Base-by-base conservation (phyloP, 2,329 filamentous ascomycete genomes). In the Alternaria dauci region DNA sequence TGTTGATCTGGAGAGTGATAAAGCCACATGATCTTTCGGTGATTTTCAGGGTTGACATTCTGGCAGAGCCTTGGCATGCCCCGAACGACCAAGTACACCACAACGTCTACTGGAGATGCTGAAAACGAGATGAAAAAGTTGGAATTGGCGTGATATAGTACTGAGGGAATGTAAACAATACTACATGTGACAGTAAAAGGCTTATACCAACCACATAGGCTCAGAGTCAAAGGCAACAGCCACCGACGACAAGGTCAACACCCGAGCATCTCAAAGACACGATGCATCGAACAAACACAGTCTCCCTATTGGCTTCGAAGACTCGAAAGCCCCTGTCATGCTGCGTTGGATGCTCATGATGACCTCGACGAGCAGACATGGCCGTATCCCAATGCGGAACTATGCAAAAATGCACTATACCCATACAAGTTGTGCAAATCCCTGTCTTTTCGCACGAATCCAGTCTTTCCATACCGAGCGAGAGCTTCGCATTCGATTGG, bases 281-380 rank as follows among this genome's bases (percentile, higher is more conserved):
- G 58, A 63, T 61, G 61, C 58, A 63, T 58, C 50, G 32, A 56
- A 53, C 6, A 30, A 8, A 26, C 3, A 26, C n/a, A 18, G 9
- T 6, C 39, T 32, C 12, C 4, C 9, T 9, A 41, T 52, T 52
- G 4, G 26, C 18, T 32, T 32, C n/a, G 2, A 11, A 18, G 7
- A 7, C 28, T 44, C 8, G 8, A 16, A 46, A 43, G 1, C 12
- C 30, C 9, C 7, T 25, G 44, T 47, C 6, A 2, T 16, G 28
- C 11, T 26, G 23, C 5, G 16, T 44, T 54, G 48, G 26, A 32
- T 25, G 39, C 39, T 56, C 38, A 39, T 25, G n/a, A 11, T 20
- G 34, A 34, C 46, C 48, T 62, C 18, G 30, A 51, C 43, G 38
- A 25, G 26, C 32, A 47, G 46, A 44, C 61, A 44, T 6, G 7